A percentile compares a stretch with the other conserved stretches of the same genome.
Conservation (phyloP, 345 rosid species). For the Excoecaria agallocha region DNA sequence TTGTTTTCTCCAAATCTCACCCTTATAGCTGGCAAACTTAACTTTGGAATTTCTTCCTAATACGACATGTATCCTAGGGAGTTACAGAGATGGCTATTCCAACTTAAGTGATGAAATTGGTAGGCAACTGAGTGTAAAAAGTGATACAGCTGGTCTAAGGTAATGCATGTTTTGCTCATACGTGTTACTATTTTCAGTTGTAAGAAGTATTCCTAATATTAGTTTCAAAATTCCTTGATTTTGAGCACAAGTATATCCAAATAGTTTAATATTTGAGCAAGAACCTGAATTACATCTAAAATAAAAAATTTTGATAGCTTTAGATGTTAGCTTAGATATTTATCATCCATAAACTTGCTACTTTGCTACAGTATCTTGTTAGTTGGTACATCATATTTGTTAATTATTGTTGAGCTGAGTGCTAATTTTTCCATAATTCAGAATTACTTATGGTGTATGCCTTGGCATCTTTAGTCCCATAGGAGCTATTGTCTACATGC, state of each 20-base stretch:
- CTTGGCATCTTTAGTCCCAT: constrained; percentile 56
- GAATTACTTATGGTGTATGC: background rate
- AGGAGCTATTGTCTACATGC: constrained; percentile 75
- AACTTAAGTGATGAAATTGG: no score
- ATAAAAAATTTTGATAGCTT: no score
- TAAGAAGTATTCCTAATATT: background rate
- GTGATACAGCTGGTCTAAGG: no score
- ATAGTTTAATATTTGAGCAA: background rate
- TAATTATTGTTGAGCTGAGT: background rate
- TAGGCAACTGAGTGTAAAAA: no score
- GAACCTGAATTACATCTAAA: constrained; percentile 1
- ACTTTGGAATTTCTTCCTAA: no score
- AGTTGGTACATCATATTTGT: background rate
- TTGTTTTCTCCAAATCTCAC: no score
- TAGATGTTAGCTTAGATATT: background rate
- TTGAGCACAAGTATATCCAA: background rate
- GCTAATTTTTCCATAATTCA: background rate
- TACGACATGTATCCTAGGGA: no score
- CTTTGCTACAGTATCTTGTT: constrained; percentile 1
- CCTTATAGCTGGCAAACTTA: no score
- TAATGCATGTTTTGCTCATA: no score
- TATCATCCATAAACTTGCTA: no score
- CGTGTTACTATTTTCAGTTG: background rate
- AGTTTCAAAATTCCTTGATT: background rate
- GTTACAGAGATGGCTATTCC: no score